phyloP scores from a whole-genome alignment of 495 filamentous ascomycete genomes.

The Hypoxylon rickii region DNA sequence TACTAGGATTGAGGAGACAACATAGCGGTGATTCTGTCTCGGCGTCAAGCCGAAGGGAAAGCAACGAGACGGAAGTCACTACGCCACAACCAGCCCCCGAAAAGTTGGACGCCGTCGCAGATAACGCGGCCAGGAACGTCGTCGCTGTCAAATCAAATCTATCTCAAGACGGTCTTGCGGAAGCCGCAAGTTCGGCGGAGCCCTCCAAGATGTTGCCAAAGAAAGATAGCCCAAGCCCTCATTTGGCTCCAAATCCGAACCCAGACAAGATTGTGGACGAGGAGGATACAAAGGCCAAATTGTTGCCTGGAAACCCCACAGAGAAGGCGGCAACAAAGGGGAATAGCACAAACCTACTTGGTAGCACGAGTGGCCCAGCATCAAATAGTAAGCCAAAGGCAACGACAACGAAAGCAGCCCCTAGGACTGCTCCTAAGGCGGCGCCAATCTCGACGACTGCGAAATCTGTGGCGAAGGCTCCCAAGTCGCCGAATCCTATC shows the following conservation, averaged over 20 bases:
- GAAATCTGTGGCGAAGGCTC: constrained; percentile 43
- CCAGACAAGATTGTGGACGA: constrained; percentile 40
- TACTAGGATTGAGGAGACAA: constrained; percentile 50
- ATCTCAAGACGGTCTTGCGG: constrained; percentile 40
- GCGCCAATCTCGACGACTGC: constrained; percentile 39
- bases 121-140: constrained; percentile 35
- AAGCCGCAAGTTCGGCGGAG: constrained; percentile 6
- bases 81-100: constrained; percentile 40
- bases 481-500: constrained; percentile 43
- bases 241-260: constrained; percentile 34
- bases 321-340: constrained; percentile 28
- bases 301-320: constrained; percentile 34
- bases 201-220: constrained; percentile 29
- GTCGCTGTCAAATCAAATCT: constrained; percentile 37
- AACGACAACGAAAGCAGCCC: constrained; percentile 27
- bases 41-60: constrained; percentile 42
- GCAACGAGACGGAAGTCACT: constrained; percentile 42
- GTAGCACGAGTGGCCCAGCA: constrained; percentile 9
- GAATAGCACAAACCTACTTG: constrained; percentile 18
- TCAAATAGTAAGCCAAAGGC: constrained; percentile 24
- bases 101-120: constrained; percentile 38
- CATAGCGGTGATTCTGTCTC: constrained; percentile 48
- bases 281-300: constrained; percentile 34
- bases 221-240: constrained; percentile 24
- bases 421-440: constrained; percentile 38